Percentiles rank a stretch among this genome's conserved stretches.
Conservation (phyloP, 2,329 filamentous ascomycete species). For the Cyphellophora attinorum region DNA sequence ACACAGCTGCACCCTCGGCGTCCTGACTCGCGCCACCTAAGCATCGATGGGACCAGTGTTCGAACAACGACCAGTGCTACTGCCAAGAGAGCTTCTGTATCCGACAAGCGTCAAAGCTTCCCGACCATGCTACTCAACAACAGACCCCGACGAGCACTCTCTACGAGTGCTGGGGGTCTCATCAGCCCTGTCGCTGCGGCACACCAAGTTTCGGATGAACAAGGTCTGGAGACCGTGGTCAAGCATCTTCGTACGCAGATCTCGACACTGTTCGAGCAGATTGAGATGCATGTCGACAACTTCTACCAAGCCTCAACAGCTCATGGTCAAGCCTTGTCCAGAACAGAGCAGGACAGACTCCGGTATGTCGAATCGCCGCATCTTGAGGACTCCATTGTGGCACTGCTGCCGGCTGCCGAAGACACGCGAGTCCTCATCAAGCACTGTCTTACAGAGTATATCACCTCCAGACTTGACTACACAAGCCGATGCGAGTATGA, state of each 20-base stretch:
- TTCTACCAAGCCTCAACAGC: conserved; percentile 19
- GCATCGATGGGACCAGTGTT: too few species aligned
- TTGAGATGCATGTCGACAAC: conserved; percentile 27
- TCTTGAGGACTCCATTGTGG: conserved; percentile 11
- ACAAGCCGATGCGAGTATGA: conserved; percentile 5
- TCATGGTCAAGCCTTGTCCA: not conserved
- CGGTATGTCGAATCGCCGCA: conserved; percentile 16
- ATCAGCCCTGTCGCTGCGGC: not conserved
- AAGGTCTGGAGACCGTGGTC: not conserved
- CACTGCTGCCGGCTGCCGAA: conserved; percentile 10
- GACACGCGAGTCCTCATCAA: conserved; percentile 14
- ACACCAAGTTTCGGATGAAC: not conserved
- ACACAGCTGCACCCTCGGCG: not conserved
- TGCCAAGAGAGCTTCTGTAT: not conserved
- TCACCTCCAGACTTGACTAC: conserved; percentile 14
- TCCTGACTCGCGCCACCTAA: too few species aligned
- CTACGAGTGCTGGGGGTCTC: not conserved
- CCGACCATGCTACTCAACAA: not conserved
- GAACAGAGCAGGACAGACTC: conserved; percentile 5
- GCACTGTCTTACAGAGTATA: conserved; percentile 15
- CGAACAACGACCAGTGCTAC: not conserved
- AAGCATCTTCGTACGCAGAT: conserved; percentile 9
- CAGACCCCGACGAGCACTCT: not conserved
- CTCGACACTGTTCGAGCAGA: conserved; percentile 24
- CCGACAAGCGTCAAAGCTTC: not conserved